Conservation (phyloP, 371 early-diverging fungal genomes). For the Actinomortierella ambigua region DNA sequence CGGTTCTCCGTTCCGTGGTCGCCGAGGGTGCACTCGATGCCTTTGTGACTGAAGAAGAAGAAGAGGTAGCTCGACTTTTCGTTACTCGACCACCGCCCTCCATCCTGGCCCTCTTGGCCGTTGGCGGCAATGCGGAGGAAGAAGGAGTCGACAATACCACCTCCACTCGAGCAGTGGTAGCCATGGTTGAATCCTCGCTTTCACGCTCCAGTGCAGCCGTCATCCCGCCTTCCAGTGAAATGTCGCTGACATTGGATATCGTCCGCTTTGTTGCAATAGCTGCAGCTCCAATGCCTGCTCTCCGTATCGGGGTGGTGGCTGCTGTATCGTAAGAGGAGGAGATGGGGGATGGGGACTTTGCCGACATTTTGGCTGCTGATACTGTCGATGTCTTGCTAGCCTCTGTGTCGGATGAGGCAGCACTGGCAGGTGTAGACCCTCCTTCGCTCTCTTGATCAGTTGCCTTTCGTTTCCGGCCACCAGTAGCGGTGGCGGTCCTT, state of each 20-base stretch:
- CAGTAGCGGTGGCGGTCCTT: conserved; percentile 4
- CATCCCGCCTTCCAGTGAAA: conserved; percentile 7
- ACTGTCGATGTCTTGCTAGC: background rate
- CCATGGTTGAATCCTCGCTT: background rate
- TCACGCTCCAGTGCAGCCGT: conserved; percentile 17
- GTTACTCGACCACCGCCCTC: conserved; percentile 2
- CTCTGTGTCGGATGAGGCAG: background rate
- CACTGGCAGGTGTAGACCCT: conserved; percentile 3
- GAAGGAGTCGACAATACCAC: background rate
- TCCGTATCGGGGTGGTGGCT: background rate
- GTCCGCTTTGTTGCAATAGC: conserved; percentile 26
- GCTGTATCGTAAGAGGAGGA: background rate
- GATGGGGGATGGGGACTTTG: background rate
- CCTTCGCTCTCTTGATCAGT: conserved; percentile 14
- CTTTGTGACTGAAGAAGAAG: conserved; percentile 15
- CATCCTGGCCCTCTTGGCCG: conserved; percentile 25
- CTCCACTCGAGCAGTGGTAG: background rate
- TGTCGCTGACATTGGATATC: conserved; percentile 37
- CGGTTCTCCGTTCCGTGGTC: conserved; percentile 15
- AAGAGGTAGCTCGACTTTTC: background rate
- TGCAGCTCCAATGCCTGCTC: too few relatives aligned
- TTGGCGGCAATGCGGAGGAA: background rate
- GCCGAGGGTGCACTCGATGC: conserved; percentile 2
- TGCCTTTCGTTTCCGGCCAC: too few relatives aligned
- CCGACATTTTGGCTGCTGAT: background rate